Conservation (phyloP, 1,284 basidiomycete genomes). For the Agroathelia rolfsii region DNA sequence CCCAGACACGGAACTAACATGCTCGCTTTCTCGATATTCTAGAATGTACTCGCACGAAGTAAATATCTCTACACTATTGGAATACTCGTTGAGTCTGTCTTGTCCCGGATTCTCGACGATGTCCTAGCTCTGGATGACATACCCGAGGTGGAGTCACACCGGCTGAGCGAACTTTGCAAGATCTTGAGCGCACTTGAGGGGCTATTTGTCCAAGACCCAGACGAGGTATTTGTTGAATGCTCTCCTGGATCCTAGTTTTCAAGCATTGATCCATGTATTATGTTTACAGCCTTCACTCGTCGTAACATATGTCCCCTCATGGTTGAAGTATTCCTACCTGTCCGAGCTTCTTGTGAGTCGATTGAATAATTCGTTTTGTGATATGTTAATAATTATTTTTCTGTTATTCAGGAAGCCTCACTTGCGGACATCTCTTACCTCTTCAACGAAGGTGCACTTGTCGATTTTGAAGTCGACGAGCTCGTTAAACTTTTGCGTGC, state of each 20-base stretch:
- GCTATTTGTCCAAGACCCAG: slow-evolving; percentile 62
- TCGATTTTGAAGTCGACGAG: slow-evolving; percentile 85
- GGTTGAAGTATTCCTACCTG: slow-evolving; percentile 91
- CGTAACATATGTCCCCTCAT: slow-evolving; percentile 75
- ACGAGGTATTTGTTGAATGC: slow-evolving; percentile 32
- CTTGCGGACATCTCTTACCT: slow-evolving; percentile 90
- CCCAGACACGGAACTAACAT: too few species aligned
- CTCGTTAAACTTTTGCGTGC: slow-evolving; percentile 76
- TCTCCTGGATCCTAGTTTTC: background rate
- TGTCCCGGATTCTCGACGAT: slow-evolving; percentile 63
- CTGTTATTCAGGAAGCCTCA: slow-evolving; percentile 65
- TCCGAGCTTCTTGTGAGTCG: slow-evolving; percentile 75
- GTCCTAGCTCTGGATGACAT: slow-evolving; percentile 83
- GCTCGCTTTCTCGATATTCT: too few species aligned
- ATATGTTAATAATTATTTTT: slow-evolving; percentile 1
- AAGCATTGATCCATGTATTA: slow-evolving; percentile 2
- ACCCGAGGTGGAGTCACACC: slow-evolving; percentile 81
- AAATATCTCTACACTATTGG: slow-evolving; percentile 70
- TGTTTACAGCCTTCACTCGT: slow-evolving; percentile 51
- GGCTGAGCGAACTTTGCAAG: slow-evolving; percentile 73
- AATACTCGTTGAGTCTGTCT: slow-evolving; percentile 60
- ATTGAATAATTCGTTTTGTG: slow-evolving; percentile 4
- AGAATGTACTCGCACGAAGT: slow-evolving; percentile 52
- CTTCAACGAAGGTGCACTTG: slow-evolving; percentile 83
- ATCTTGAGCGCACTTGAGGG: slow-evolving; percentile 73